phyloP scores from a whole-genome alignment of 176 grass and related monocot species.

The Aegilops sharonensis region DNA sequence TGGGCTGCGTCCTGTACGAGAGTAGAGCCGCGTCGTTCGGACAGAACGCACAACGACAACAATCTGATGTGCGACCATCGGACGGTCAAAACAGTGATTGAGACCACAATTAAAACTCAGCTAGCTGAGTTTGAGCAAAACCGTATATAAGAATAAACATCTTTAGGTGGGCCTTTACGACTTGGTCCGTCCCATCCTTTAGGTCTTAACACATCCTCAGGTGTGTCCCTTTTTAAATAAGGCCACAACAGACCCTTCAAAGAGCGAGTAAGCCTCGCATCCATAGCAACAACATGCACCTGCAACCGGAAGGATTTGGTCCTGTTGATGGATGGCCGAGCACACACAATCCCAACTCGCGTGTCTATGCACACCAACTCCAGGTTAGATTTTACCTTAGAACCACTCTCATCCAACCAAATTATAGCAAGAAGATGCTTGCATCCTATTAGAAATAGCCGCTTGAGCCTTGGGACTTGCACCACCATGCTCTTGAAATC shows the following conservation, averaged over 20 bases:
- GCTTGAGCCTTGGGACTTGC: background rate
- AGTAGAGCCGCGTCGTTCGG: no score
- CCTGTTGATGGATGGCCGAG: background rate
- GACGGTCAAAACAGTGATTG: no score
- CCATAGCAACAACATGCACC: background rate
- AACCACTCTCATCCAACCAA: background rate
- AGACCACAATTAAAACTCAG: no score
- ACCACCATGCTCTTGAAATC: background rate
- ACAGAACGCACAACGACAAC: no score
- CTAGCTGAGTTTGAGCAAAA: no score
- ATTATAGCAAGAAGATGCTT: background rate
- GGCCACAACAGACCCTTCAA: background rate
- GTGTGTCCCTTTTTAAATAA: no score
- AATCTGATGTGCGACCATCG: no score
- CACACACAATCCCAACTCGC: background rate
- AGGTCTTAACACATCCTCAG: no score
- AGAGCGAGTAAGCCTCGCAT: background rate
- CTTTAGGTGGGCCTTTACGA: no score
- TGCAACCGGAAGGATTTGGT: background rate
- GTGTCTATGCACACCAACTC: constrained; percentile 6
- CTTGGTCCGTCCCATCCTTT: no score
- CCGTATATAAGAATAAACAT: no score
- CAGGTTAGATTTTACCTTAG: background rate
- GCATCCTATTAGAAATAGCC: background rate
- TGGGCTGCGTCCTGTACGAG: no score